Conservation (phyloP, 2,329 filamentous ascomycete species). For the Sporothrix inflata region DNA sequence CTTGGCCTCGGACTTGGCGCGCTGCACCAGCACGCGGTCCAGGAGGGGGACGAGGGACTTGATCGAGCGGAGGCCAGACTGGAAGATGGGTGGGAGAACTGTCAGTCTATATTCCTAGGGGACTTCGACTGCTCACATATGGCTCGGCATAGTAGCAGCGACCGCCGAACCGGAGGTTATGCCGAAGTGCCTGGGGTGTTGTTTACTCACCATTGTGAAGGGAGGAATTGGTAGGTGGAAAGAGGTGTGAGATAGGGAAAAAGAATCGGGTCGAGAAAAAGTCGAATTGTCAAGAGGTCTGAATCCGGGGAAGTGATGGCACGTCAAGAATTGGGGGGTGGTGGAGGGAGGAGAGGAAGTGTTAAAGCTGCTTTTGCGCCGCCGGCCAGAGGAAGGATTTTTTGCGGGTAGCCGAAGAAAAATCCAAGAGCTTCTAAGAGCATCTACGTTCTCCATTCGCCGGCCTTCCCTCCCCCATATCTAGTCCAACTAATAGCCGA, state of each 20-base stretch:
- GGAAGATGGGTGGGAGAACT: not conserved
- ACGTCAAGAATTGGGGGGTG: slow-evolving; percentile 4
- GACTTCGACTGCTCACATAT: not conserved
- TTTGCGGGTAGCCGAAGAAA: slow-evolving; percentile 33
- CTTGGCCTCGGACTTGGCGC: slow-evolving; percentile 95
- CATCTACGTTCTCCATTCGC: slow-evolving; percentile 37
- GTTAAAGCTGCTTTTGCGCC: slow-evolving; percentile 27
- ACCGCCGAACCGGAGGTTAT: not conserved
- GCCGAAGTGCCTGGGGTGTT: not conserved
- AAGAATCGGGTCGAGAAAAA: slow-evolving; percentile 7
- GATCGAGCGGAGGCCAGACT: slow-evolving; percentile 85
- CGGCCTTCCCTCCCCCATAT: not conserved
- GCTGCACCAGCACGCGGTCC: slow-evolving; percentile 97
- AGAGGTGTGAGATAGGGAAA: slow-evolving; percentile 3
- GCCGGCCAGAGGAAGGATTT: slow-evolving; percentile 26
- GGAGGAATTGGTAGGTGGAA: not conserved
- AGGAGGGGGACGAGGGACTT: slow-evolving; percentile 92
- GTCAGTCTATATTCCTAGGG: not conserved
- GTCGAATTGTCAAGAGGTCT: slow-evolving; percentile 6
- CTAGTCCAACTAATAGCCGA: not conserved
- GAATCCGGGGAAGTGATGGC: slow-evolving; percentile 8
- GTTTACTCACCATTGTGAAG: slow-evolving; percentile 37
- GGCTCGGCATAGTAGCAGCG: slow-evolving; percentile 8
- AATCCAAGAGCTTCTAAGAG: slow-evolving; percentile 41
- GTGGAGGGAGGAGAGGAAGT: not conserved